phyloP scores from a whole-genome alignment of 495 filamentous ascomycete genomes.

The Aspergillus indologenus region DNA sequence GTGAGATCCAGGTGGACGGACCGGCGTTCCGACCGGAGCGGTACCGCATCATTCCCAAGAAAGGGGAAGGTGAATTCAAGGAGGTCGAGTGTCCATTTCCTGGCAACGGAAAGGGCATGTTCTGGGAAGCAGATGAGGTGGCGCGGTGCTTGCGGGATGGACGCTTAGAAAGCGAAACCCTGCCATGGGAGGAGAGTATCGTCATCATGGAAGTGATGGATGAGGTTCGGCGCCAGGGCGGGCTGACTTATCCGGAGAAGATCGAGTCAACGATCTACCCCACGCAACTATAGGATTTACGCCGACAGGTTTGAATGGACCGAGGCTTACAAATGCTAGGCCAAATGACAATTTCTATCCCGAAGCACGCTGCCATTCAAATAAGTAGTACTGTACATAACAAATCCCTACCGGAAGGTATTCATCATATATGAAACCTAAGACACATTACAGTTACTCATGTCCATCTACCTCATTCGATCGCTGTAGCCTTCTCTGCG shows the following conservation, averaged over 20 bases:
- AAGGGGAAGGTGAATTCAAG: slow-evolving; percentile 46
- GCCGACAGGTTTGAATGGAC: not conserved
- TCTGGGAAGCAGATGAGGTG: slow-evolving; percentile 92
- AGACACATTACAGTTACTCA: slow-evolving; percentile 16
- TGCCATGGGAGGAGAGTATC: slow-evolving; percentile 81
- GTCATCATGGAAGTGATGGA: slow-evolving; percentile 96
- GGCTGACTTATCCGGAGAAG: slow-evolving; percentile 71
- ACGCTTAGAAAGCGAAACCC: slow-evolving; percentile 67
- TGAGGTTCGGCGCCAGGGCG: slow-evolving; percentile 73
- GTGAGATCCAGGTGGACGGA: slow-evolving; percentile 80
- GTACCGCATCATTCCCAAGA: slow-evolving; percentile 56
- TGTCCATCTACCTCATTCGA: slow-evolving; percentile 1
- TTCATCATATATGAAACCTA: slow-evolving; percentile 17
- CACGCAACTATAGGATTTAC: slow-evolving; percentile 33
- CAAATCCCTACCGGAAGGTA: slow-evolving; percentile 10
- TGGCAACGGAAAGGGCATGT: slow-evolving; percentile 76
- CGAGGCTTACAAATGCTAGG: not conserved
- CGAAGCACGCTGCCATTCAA: not conserved
- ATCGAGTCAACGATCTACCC: slow-evolving; percentile 77
- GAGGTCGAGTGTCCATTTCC: slow-evolving; percentile 65
- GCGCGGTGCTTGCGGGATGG: slow-evolving; percentile 81
- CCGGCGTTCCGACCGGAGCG: slow-evolving; percentile 66
- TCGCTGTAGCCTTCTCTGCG: not conserved
- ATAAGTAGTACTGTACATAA: slow-evolving; percentile 29
- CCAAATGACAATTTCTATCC: not conserved